Percentiles rank a stretch among this genome's conserved stretches.
These are phyloP conservation scores for Metschnikowia amazonensis DNA, from an alignment of 805 yeast genomes.

Conservation along the genomic window DNA sequence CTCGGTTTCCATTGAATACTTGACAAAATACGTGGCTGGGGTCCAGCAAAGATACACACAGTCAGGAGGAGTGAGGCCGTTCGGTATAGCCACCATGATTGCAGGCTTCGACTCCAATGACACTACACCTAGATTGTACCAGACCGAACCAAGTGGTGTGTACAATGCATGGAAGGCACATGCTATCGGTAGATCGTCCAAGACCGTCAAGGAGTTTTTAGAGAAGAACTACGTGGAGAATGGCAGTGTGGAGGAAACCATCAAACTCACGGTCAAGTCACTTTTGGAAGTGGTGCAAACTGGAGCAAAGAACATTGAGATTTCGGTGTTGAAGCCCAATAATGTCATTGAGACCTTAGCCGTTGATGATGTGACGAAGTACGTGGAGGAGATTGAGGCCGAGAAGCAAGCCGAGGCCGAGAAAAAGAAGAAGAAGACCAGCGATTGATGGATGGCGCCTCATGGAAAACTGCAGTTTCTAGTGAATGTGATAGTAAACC, in stretches of 20 bases:
- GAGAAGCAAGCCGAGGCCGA: conserved; percentile 84
- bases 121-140: conserved; percentile 74
- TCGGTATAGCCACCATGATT: conserved; percentile 91
- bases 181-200: conserved; percentile 91
- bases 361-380: conserved; percentile 66
- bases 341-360: conserved; percentile 54
- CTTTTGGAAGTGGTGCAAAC: conserved; percentile 95
- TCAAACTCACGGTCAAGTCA: conserved; percentile 78
- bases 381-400: conserved; percentile 78
- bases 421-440: conserved; percentile 50
- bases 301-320: conserved; percentile 94
- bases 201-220: conserved; percentile 91
- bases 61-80: conserved; percentile 97
- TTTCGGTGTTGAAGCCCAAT: conserved; percentile 78
- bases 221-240: conserved; percentile 79
- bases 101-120: conserved; percentile 94
- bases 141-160: conserved; percentile 97
- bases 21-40: conserved; percentile 95
- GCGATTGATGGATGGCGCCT: conserved; percentile 5
- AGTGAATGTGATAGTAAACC: neutral
- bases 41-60: conserved; percentile 96
- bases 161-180: conserved; percentile 98
- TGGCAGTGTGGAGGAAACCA: conserved; percentile 62
- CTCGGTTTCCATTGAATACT: conserved; percentile 84
- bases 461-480: neutral